These are phyloP conservation scores for Betula pendula DNA, from an alignment of 306 rosid species.

Conservation along the genomic window DNA sequence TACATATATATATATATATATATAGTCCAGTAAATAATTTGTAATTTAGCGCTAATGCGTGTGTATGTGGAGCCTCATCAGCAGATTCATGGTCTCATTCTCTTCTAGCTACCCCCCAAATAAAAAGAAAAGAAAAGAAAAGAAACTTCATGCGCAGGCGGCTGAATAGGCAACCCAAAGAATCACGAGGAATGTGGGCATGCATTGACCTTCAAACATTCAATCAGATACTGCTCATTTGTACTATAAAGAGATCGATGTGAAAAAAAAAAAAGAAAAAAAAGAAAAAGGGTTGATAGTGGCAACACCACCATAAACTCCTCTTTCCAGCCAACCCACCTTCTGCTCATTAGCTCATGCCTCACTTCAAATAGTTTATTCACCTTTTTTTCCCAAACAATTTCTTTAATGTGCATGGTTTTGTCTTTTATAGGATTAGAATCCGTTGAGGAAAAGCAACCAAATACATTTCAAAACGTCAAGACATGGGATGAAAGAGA, in stretches of 20 bases:
- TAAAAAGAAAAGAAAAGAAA: neutral
- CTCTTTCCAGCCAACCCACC: constrained; percentile 44
- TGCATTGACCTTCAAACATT: constrained; percentile 6
- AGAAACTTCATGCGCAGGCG: neutral
- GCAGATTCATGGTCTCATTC: constrained; percentile 19
- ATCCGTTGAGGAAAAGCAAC: constrained; percentile 27
- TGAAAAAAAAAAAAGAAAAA: neutral
- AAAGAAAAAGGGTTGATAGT: constrained; percentile 24
- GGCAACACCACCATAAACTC: constrained; percentile 46
- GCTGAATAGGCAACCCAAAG: constrained; percentile 27
- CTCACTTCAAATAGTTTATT: constrained; percentile 46
- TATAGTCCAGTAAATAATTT: neutral
- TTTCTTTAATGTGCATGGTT: constrained; percentile 8
- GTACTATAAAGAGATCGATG: neutral
- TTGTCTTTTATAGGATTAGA: constrained; percentile 15
- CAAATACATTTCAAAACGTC: constrained; percentile 16
- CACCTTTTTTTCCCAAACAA: constrained; percentile 8
- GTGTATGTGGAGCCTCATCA: constrained; percentile 39
- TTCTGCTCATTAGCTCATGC: constrained; percentile 36
- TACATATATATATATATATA: too few relatives aligned
- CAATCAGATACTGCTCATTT: neutral
- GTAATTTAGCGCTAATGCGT: constrained; percentile 26
- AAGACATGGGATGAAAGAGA: neutral
- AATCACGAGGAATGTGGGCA: constrained; percentile 18
- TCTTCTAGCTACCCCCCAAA: neutral